Evolutionary conservation across 352 stramenopile genomes (phyloP).

Genomic region (Globisporangium canariense): DNA sequence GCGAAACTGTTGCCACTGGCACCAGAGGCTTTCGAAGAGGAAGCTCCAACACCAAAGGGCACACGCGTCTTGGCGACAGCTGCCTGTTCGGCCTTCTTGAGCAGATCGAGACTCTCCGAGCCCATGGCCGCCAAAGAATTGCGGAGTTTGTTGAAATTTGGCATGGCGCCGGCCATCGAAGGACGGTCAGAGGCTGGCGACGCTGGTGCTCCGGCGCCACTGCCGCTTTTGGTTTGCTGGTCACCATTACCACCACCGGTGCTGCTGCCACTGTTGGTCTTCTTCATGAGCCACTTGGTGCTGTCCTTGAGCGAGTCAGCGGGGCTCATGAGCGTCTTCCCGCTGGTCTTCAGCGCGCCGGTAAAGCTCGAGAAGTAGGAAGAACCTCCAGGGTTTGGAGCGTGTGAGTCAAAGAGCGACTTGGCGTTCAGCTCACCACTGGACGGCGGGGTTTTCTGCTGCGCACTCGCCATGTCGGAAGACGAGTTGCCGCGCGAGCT

Average conservation of each 20-base stretch:
- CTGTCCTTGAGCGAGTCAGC: slow-evolving; percentile 52
- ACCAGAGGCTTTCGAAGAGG: slow-evolving; percentile 9
- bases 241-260: slow-evolving; percentile 21
- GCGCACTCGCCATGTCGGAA: neutral
- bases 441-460: neutral
- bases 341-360: slow-evolving; percentile 58
- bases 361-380: slow-evolving; percentile 75
- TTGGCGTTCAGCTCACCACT: slow-evolving; percentile 31
- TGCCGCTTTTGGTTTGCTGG: slow-evolving; percentile 19
- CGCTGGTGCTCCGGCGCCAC: slow-evolving; percentile 1
- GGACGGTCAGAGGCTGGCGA: neutral
- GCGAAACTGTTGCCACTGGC: neutral
- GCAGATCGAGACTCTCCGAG: slow-evolving; percentile 68
- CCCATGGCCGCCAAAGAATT: slow-evolving; percentile 63
- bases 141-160: slow-evolving; percentile 53
- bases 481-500: slow-evolving; percentile 6
- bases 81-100: slow-evolving; percentile 71
- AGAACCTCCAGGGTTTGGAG: slow-evolving; percentile 20
- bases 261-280: slow-evolving; percentile 27
- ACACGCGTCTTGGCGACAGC: slow-evolving; percentile 45
- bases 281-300: slow-evolving; percentile 80
- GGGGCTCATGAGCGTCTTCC: slow-evolving; percentile 67
- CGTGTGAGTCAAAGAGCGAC: slow-evolving; percentile 35
- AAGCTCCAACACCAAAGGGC: slow-evolving; percentile 25
- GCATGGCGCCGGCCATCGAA: slow-evolving; percentile 22